Evolutionary conservation across 2,329 filamentous ascomycete species (phyloP), one percentile per base, ranked within the genome.

Genomic region (Byssochlamys sp.): DNA sequence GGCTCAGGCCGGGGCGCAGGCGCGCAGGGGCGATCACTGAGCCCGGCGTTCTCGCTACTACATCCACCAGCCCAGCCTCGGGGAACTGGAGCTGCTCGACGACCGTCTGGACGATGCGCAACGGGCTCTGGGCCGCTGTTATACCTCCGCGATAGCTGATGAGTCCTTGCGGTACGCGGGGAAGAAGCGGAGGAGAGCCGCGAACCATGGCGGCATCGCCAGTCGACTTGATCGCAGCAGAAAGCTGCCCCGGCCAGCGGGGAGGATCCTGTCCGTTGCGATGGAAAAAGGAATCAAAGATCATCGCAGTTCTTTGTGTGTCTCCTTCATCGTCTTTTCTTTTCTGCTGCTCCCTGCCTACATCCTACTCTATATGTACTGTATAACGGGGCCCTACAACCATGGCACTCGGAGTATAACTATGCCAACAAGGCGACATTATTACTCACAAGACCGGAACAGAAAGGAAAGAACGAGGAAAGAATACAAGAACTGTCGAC

Each of bases 51-150:
- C 52, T 54, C 52, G 14, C n/a, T 45, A 24, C 14, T 10, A 26
- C 28, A 19, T 5, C 49, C 25, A 12, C 24, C 49, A 51, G 49
- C 11, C 49, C 25, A 26, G 49, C 53, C n/a, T 31, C 14, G 11
- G 25, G 24, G 4, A 35, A 25, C 12, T 49, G 52, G 45, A 62
- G 55, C 33, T 59, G 55, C 31, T 59, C 56, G n/a, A 62, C 58
- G 55, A 63, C 57, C 26, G 60, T 58, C 54, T 61, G 59, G 51
- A 62, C 59, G 19, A 61, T 58, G 52, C 56, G 60, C 52, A 53
- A 54, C 45, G 54, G 50, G 50, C 57, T 35, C 19, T 53, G 53
- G 54, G 53, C 55, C 6, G 58, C 49, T n/a, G 56, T 52, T 59
- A 56, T 45, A 61, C 57, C 57, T 55, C 2, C 26, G 29, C 10